Evolutionary conservation across 2,329 filamentous ascomycete genomes (phyloP).

Genomic region (Trichoderma guizhouense): DNA sequence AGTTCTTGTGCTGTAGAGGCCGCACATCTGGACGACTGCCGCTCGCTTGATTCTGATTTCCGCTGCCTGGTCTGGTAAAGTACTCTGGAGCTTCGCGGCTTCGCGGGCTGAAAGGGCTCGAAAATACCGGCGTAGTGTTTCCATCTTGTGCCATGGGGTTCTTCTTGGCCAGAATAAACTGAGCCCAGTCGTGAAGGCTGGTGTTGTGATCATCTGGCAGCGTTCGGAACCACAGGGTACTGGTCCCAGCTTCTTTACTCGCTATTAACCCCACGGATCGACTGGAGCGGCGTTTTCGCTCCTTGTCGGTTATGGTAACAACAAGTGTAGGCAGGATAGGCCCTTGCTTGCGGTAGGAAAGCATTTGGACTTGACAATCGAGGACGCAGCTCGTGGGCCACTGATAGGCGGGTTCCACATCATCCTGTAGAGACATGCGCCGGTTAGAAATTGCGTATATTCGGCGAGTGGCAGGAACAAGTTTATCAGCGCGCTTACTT

Average conservation of each 20-base stretch:
- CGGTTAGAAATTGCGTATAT: not conserved
- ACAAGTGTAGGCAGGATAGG: constrained; percentile 58
- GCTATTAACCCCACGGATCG: constrained; percentile 55
- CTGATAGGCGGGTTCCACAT: constrained; percentile 53
- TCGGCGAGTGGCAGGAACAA: constrained; percentile 17
- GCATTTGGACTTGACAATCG: constrained; percentile 56
- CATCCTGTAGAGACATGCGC: constrained; percentile 37
- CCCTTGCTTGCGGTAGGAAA: constrained; percentile 61
- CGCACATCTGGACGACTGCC: constrained; percentile 27
- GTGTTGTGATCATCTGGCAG: constrained; percentile 49
- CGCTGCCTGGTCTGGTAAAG: constrained; percentile 44
- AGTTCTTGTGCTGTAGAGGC: constrained; percentile 46
- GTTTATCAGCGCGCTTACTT: constrained; percentile 35
- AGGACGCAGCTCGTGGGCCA: constrained; percentile 50
- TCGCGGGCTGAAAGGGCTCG: constrained; percentile 49
- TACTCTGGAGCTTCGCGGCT: constrained; percentile 42
- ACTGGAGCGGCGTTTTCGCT: constrained; percentile 63
- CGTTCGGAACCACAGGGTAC: constrained; percentile 55
- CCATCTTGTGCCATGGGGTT: constrained; percentile 48
- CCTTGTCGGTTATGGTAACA: constrained; percentile 56
- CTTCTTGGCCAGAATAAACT: constrained; percentile 47
- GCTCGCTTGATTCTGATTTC: constrained; percentile 36
- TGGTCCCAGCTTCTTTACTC: constrained; percentile 47
- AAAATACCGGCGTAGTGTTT: constrained; percentile 52
- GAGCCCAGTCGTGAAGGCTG: constrained; percentile 58